phyloP scores from a whole-genome alignment of 768 basidiomycete genomes.

The Mycena vulgaris region DNA sequence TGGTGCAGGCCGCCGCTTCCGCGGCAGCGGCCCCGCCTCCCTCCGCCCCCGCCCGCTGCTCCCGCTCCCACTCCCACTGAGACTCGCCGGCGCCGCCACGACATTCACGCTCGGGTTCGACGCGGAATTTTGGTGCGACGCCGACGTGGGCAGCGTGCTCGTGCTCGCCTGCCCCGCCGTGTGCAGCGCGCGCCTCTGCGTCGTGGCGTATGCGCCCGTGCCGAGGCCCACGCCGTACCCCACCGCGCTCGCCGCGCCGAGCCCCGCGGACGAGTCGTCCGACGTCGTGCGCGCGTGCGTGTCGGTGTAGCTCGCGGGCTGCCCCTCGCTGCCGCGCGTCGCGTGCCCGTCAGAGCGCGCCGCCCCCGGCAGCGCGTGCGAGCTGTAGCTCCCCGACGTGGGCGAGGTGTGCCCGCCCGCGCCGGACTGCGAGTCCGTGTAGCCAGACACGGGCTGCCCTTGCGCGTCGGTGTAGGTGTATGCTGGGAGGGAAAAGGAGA shows the following conservation, averaged over 20 bases:
- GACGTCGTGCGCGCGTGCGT: too few species aligned
- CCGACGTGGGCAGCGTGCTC: slow-evolving; percentile 14
- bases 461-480: too few species aligned
- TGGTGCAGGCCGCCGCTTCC: slow-evolving; percentile 18
- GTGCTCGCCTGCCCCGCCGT: slow-evolving; percentile 29
- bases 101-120: neutral
- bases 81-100: neutral
- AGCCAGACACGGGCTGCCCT: too few species aligned
- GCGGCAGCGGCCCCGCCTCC: slow-evolving; percentile 34
- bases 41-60: neutral
- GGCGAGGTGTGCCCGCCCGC: too few species aligned
- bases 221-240: neutral
- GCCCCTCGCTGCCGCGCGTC: too few species aligned
- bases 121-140: too few species aligned
- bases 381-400: too few species aligned
- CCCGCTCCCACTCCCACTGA: slow-evolving; percentile 9
- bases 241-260: neutral
- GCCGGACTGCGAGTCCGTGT: too few species aligned
- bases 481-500: too few species aligned
- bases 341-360: too few species aligned
- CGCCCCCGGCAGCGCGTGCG: too few species aligned
- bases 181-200: slow-evolving; percentile 33
- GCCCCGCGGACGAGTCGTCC: neutral
- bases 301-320: slow-evolving; percentile 5
- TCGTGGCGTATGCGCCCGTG: neutral